A percentile compares a stretch with the other conserved stretches of the same genome.
Evolutionary conservation across 2,329 filamentous ascomycete species (phyloP).

Genomic region (Keithomyces neogunnii): DNA sequence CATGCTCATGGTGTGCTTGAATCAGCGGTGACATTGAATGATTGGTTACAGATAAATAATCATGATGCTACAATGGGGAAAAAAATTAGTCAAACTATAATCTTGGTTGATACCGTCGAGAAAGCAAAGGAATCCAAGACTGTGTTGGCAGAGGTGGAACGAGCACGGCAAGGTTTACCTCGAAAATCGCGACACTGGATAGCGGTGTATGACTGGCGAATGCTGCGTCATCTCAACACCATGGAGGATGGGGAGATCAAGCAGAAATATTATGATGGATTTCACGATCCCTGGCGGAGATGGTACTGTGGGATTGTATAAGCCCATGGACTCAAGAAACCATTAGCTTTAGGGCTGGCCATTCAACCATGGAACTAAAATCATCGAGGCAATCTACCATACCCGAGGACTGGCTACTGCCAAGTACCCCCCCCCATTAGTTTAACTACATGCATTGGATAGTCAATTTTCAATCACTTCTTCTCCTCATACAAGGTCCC

Average conservation of each 20-base stretch:
- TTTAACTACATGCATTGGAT: not conserved
- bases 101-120: constrained; percentile 34
- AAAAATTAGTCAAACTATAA: constrained; percentile 1
- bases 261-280: constrained; percentile 25
- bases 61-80: constrained; percentile 2
- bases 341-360: too few species aligned
- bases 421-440: not conserved
- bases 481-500: constrained; percentile 42
- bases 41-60: constrained; percentile 20
- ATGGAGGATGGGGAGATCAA: constrained; percentile 25
- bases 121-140: constrained; percentile 19
- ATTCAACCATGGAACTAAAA: not conserved
- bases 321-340: not conserved
- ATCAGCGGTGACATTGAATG: constrained; percentile 24
- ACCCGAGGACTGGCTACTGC: not conserved
- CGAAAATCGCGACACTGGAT: constrained; percentile 27
- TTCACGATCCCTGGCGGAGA: constrained; percentile 32
- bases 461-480: not conserved
- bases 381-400: not conserved
- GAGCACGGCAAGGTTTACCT: constrained; percentile 16
- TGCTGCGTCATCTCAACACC: constrained; percentile 31
- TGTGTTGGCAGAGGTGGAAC: constrained; percentile 25
- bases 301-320: constrained; percentile 36
- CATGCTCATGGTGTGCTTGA: constrained; percentile 31
- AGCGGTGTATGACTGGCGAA: constrained; percentile 38